Conservation (phyloP, 495 filamentous ascomycete species). For the Pyronema omphalodes region DNA sequence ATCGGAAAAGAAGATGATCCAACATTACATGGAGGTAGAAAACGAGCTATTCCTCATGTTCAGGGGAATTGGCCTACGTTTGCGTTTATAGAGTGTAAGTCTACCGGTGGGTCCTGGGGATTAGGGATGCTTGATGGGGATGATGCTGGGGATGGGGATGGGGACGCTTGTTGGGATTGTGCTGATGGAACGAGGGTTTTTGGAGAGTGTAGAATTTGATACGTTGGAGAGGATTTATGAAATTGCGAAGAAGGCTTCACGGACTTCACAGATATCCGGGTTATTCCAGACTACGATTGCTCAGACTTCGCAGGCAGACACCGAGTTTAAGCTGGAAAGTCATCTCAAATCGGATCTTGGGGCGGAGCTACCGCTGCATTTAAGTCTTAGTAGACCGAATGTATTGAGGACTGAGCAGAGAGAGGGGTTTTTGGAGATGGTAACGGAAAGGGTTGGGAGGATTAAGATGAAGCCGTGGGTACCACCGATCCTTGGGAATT, state of each 20-base stretch:
- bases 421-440: slow-evolving; percentile 37
- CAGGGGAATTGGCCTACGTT: slow-evolving; percentile 86
- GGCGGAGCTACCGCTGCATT: slow-evolving; percentile 64
- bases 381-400: slow-evolving; percentile 68
- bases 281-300: background rate
- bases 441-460: slow-evolving; percentile 24
- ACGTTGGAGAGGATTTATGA: slow-evolving; percentile 35
- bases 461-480: slow-evolving; percentile 26
- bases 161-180: background rate
- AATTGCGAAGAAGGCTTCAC: slow-evolving; percentile 3
- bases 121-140: background rate
- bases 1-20: slow-evolving; percentile 66
- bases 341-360: slow-evolving; percentile 60
- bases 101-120: background rate
- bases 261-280: background rate
- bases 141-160: slow-evolving; percentile 19
- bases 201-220: slow-evolving; percentile 36
- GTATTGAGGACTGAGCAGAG: slow-evolving; percentile 46
- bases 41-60: slow-evolving; percentile 62
- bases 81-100: slow-evolving; percentile 80
- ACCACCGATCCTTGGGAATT: slow-evolving; percentile 20
- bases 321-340: slow-evolving; percentile 33
- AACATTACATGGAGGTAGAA: slow-evolving; percentile 63
- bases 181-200: slow-evolving; percentile 46
- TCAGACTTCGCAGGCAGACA: background rate